Conservation (phyloP, 192 early-diverging fungal genomes). For the Coemansia umbellata region DNA sequence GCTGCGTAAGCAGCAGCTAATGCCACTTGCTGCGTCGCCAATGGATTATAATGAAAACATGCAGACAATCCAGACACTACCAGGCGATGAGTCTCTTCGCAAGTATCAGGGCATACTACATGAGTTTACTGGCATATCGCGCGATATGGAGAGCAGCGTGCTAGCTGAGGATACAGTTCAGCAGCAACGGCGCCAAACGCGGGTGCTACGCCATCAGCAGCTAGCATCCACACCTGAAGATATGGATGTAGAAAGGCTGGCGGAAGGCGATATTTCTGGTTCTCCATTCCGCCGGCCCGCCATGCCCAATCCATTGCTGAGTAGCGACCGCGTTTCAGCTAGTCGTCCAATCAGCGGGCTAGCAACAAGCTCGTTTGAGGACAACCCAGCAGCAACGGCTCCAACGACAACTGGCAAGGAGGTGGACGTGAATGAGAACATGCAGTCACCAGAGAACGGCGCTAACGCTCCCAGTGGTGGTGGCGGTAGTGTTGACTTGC, state of each 20-base stretch:
- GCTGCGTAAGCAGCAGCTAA: neutral
- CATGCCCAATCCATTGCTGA: conserved; percentile 33
- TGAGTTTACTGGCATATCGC: conserved; percentile 48
- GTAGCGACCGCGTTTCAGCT: conserved; percentile 3
- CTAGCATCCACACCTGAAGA: conserved; percentile 7
- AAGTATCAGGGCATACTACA: conserved; percentile 48
- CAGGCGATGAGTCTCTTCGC: conserved; percentile 20
- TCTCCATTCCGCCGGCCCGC: conserved; percentile 30
- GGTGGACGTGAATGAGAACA: too few relatives aligned
- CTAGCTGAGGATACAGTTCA: neutral
- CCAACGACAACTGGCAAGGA: neutral
- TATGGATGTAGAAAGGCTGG: conserved; percentile 1
- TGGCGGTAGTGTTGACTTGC: conserved; percentile 9
- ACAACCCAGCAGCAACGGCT: neutral
- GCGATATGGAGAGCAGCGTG: conserved; percentile 54
- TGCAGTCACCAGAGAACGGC: too few relatives aligned
- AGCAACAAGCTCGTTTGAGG: neutral
- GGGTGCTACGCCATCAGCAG: neutral
- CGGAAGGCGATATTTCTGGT: conserved; percentile 4
- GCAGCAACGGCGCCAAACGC: neutral
- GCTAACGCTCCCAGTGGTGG: too few relatives aligned
- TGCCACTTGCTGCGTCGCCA: conserved; percentile 3
- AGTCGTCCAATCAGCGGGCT: conserved; percentile 11
- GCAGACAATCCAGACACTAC: too few relatives aligned
- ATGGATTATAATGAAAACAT: too few relatives aligned